Evolutionary conservation across 768 basidiomycete genomes (phyloP).

Genomic region (Mycena vitilis): DNA sequence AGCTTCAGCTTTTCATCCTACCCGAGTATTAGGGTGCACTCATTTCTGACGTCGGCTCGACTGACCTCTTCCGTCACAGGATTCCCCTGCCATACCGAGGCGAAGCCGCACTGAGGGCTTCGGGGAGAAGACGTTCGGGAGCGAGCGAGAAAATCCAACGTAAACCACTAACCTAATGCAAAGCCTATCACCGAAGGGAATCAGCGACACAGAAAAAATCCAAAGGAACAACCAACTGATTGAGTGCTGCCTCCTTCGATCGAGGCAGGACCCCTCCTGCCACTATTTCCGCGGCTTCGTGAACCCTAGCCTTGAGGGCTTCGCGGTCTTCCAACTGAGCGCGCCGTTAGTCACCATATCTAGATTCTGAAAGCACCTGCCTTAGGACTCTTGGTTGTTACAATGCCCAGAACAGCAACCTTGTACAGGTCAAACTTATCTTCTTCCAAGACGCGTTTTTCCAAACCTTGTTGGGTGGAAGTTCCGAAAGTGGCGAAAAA

Average conservation of each 20-base stretch:
- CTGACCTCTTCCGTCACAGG: constrained; percentile 61
- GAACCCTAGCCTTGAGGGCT: constrained; percentile 60
- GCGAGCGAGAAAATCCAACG: constrained; percentile 9
- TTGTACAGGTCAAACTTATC: too few relatives aligned
- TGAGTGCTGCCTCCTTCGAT: constrained; percentile 61
- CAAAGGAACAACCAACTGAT: constrained; percentile 54
- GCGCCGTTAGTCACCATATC: neutral
- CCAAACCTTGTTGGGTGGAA: constrained; percentile 56
- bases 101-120: constrained; percentile 75
- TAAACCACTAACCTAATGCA: constrained; percentile 48
- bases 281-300: constrained; percentile 65
- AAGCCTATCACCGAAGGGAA: constrained; percentile 48
- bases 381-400: constrained; percentile 61
- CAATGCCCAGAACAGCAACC: constrained; percentile 60
- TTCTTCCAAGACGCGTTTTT: too few relatives aligned
- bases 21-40: constrained; percentile 1
- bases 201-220: constrained; percentile 12
- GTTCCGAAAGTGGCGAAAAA: constrained; percentile 64
- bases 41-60: constrained; percentile 11
- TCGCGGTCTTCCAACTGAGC: constrained; percentile 62
- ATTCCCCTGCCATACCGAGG: constrained; percentile 69
- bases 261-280: constrained; percentile 55
- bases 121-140: neutral
- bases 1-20: constrained; percentile 66
- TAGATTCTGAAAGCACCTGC: constrained; percentile 38